Base-by-base conservation (phyloP, 2,329 filamentous ascomycete genomes). In the Calonectria ilicicola region DNA sequence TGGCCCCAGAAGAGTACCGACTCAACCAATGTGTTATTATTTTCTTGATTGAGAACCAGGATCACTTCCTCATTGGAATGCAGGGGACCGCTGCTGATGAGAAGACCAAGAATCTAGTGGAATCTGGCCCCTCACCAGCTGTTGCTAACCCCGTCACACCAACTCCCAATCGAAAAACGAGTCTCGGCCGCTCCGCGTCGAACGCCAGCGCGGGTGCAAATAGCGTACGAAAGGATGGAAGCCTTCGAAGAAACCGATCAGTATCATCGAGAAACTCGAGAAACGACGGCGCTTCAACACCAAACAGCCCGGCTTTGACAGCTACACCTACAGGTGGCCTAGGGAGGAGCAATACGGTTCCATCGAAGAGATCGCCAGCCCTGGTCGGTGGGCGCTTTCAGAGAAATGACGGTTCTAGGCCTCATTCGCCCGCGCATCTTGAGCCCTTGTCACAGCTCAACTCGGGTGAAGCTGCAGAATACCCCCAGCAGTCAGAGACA, bases 31-130 rank as follows among this genome's bases (percentile, higher is more conserved):
- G 97, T 80, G 96, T 99, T 23, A 90, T 99, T 75, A 98, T 99
- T 64, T 99, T 99, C 84, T 86, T 99, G 78, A 99, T 99, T 77
- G 96, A 98, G 82, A 98, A 99, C 80, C 97, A 99, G 83, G 97
- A 99, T 81, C 95, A 98, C 84, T 99, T 99, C 87, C 87, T 99
- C 76, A 97, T 99, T 76, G 97, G 97, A 68, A 99, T 99, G 97
- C 95, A 95, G 81, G 97, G 97, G 53, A 98, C 96, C n/a, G 96
- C 92, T n/a, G 94, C 96, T n/a, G 96, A 98, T 81, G 95, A 97
- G 81, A 92, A 90, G 81, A 93, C 91, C 1, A 89, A 90, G 77
- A 87, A 90, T 78, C 89, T 91, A 78, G 89, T 93, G 51, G 88
- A 92, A 75, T 92, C 96, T 80, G 94, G 94, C 69, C 93, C 93